Evolutionary conservation across 176 grass and related monocot genomes (phyloP).

Genomic region (Bolboschoenus planiculmis): DNA sequence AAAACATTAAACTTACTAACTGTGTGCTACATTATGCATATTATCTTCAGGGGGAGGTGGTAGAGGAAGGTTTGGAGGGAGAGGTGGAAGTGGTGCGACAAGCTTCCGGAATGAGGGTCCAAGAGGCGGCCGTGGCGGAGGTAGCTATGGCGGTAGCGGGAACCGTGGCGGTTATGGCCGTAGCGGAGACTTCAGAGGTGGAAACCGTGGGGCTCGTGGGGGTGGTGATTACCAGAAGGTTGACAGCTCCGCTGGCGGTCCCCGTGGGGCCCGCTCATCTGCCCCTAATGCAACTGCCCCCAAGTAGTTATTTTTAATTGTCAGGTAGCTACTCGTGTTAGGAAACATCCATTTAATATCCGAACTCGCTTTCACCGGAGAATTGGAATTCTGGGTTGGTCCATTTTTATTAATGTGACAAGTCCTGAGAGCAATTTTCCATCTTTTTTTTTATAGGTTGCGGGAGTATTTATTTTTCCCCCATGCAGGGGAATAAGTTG

Average conservation of each 20-base stretch:
- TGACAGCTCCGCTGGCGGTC: slow-evolving; percentile 38
- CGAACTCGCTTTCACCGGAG: neutral
- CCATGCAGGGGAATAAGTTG: slow-evolving; percentile 11
- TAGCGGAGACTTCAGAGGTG: slow-evolving; percentile 49
- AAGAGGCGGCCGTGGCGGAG: slow-evolving; percentile 46
- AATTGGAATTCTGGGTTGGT: slow-evolving; percentile 11
- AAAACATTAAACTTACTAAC: neutral
- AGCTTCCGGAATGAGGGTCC: slow-evolving; percentile 59
- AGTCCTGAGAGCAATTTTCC: slow-evolving; percentile 12
- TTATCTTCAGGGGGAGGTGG: slow-evolving; percentile 44
- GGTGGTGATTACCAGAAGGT: slow-evolving; percentile 69
- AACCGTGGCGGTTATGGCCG: slow-evolving; percentile 55
- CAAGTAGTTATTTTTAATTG: slow-evolving; percentile 17
- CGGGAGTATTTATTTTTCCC: slow-evolving; percentile 12
- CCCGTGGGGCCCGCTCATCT: slow-evolving; percentile 35
- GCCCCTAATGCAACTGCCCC: slow-evolving; percentile 12
- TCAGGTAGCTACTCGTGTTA: neutral
- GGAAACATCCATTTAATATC: neutral
- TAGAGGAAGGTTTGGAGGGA: slow-evolving; percentile 66
- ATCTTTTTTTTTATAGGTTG: slow-evolving; percentile 7
- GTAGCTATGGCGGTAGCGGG: slow-evolving; percentile 48
- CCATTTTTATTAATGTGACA: neutral
- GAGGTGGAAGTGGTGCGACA: slow-evolving; percentile 34
- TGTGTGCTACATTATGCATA: slow-evolving; percentile 1
- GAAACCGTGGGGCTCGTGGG: slow-evolving; percentile 53